These are phyloP conservation scores for Aspergillus ibericus DNA, from an alignment of 2,329 filamentous ascomycete genomes.

Conservation along the genomic window DNA sequence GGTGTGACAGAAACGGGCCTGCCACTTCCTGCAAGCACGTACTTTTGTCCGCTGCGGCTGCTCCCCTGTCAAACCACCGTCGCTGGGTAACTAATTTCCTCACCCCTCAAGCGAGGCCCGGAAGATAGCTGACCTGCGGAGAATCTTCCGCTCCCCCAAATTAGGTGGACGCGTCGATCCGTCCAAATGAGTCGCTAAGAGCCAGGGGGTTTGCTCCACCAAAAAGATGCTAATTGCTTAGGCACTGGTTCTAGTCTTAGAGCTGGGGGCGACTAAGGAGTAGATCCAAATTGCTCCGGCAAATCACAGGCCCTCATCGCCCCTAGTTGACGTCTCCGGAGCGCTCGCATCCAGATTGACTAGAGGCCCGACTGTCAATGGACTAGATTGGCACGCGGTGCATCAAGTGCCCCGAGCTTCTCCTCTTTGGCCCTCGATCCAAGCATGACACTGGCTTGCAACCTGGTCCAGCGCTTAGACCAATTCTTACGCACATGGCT, in stretches of 20 bases:
- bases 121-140: not conserved
- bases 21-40: not conserved
- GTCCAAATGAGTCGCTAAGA: constrained; percentile 4
- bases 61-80: not conserved
- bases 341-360: constrained; percentile 7
- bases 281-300: constrained; percentile 13
- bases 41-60: not conserved
- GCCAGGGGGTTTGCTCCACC: constrained; percentile 13
- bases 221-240: not conserved
- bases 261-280: constrained; percentile 11
- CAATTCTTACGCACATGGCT: constrained; percentile 5
- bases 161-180: not conserved
- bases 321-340: constrained; percentile 6
- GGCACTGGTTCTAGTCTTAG: constrained; percentile 11
- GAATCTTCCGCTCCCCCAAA: not conserved
- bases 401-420: constrained; percentile 10
- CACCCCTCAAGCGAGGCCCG: not conserved
- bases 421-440: constrained; percentile 1
- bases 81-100: not conserved
- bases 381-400: constrained; percentile 16
- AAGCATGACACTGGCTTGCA: not conserved
- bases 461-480: constrained; percentile 10
- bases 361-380: constrained; percentile 2
- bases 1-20: not conserved
- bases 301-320: constrained; percentile 11